Evolutionary conservation across 2,329 filamentous ascomycete genomes (phyloP).

Genomic region (Neonectria punicea): DNA sequence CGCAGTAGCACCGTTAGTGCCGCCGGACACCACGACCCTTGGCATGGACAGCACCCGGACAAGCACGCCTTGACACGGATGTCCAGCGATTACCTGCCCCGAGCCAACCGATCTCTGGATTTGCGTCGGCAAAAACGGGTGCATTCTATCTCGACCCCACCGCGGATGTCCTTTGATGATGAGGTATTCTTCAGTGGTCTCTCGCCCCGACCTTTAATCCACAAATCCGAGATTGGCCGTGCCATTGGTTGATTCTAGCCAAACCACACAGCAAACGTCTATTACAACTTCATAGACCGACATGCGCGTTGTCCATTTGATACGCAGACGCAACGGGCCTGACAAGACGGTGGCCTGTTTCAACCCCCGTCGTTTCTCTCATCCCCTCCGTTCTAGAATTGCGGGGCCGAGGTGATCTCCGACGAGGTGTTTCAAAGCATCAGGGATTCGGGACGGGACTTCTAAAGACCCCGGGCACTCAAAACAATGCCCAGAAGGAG

Average conservation of each 20-base stretch:
- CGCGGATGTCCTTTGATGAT: slow-evolving; percentile 58
- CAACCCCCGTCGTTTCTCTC: slow-evolving; percentile 27
- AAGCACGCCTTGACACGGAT: slow-evolving; percentile 43
- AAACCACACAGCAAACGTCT: slow-evolving; percentile 15
- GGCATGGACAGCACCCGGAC: slow-evolving; percentile 52
- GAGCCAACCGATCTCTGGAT: slow-evolving; percentile 37
- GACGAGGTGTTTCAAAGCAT: slow-evolving; percentile 29
- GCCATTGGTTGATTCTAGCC: slow-evolving; percentile 60
- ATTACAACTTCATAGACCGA: slow-evolving; percentile 17
- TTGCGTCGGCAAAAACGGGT: slow-evolving; percentile 50
- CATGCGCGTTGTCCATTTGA: slow-evolving; percentile 10
- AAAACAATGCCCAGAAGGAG: slow-evolving; percentile 14
- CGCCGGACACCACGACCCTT: slow-evolving; percentile 54
- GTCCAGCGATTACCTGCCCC: slow-evolving; percentile 47
- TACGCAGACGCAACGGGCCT: slow-evolving; percentile 7
- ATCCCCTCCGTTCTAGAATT: slow-evolving; percentile 26
- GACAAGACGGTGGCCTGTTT: slow-evolving; percentile 34
- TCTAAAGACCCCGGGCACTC: slow-evolving; percentile 29
- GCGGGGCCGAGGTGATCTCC: slow-evolving; percentile 35
- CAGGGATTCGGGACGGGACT: slow-evolving; percentile 21
- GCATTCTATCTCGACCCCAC: slow-evolving; percentile 51
- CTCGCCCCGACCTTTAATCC: slow-evolving; percentile 60
- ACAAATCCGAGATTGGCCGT: slow-evolving; percentile 61
- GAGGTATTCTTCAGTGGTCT: slow-evolving; percentile 57
- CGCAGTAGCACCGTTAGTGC: slow-evolving; percentile 57